Evolutionary conservation across 345 rosid species (phyloP).

Genomic region (Rhodomyrtus tomentosa): DNA sequence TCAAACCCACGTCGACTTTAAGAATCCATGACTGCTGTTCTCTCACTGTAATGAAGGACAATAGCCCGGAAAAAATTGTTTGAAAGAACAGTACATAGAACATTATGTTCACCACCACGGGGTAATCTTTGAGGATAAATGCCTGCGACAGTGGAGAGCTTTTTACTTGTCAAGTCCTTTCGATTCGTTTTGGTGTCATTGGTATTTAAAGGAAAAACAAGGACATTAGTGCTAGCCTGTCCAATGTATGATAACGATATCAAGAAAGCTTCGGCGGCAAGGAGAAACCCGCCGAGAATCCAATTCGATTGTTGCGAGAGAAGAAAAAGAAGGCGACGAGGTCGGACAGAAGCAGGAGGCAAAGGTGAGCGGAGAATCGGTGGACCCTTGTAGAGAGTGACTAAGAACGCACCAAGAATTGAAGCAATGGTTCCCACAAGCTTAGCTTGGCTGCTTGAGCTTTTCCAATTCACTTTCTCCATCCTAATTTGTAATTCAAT

Average conservation of each 20-base stretch:
- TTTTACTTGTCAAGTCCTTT: background rate
- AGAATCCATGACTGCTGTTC: conserved; percentile 29
- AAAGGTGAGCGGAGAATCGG: background rate
- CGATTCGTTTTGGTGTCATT: background rate
- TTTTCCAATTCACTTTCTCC: conserved; percentile 28
- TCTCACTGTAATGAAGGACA: conserved; percentile 20
- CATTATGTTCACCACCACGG: conserved; percentile 27
- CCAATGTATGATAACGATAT: conserved; percentile 20
- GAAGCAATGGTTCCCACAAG: conserved; percentile 25
- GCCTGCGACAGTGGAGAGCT: background rate
- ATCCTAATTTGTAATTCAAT: conserved; percentile 8
- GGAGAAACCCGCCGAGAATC: conserved; percentile 34
- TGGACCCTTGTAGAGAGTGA: conserved; percentile 35
- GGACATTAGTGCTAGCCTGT: conserved; percentile 11
- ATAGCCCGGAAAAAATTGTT: conserved; percentile 29
- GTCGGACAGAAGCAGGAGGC: background rate
- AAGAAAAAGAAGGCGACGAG: background rate
- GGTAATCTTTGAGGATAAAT: conserved; percentile 16
- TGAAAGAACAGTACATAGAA: conserved; percentile 33
- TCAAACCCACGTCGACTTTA: conserved; percentile 11
- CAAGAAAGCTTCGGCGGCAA: conserved; percentile 19
- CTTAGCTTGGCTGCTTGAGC: conserved; percentile 24
- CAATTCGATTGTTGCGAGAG: conserved; percentile 7
- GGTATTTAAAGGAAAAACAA: background rate
- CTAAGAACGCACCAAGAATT: conserved; percentile 31